Evolutionary conservation across 1,284 basidiomycete species (phyloP), one percentile per base, ranked within the genome.

Genomic region (Ganoderma lingzhi): DNA sequence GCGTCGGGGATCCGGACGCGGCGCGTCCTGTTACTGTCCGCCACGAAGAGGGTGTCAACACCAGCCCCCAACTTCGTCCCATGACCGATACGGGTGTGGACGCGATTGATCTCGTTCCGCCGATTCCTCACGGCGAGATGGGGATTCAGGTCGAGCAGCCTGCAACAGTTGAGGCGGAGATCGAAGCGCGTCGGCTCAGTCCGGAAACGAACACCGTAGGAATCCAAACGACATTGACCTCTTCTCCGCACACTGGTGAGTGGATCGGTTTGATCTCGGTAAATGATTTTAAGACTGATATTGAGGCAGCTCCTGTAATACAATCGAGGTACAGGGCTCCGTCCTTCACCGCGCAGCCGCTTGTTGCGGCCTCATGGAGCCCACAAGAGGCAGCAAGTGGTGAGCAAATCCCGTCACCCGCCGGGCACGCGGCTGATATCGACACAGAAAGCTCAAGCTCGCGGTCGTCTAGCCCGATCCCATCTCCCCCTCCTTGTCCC

Each of bases 1-100:
- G 63, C 37, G 56, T 71, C 19, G 68, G 69, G 32, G 70, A 74
- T n/a, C 70, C 73, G 4, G 66, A 71, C n/a, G 70, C 72, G 6
- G 72, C 67, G 6, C 66, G 70, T 60, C 65, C 67, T 53, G 28
- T 23, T 9, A 60, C 67, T 14, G 65, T 72, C n/a, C 58, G 68
- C 10, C 69, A 72, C 35, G 73, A 73, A 41, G 68, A 60, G 6
- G 66, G 48, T 35, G 68, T 73, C 61, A 71, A 71, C 59, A 71
- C 70, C 12, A 65, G 63, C 35, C 68, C 70, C 5, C 17, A n/a
- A 1, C 6, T 64, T 28, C 67, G 56, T 6, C 63, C 58, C 42
- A 64, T 62, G 15, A 55, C 63, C 28, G 70, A 73, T 44, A 48
- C 53, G 1, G 72, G 62, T 5, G 59, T 68, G 2, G 68, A 68